Evolutionary conservation across 2,329 filamentous ascomycete species (phyloP).

Genomic region (Cercospora citrullina): DNA sequence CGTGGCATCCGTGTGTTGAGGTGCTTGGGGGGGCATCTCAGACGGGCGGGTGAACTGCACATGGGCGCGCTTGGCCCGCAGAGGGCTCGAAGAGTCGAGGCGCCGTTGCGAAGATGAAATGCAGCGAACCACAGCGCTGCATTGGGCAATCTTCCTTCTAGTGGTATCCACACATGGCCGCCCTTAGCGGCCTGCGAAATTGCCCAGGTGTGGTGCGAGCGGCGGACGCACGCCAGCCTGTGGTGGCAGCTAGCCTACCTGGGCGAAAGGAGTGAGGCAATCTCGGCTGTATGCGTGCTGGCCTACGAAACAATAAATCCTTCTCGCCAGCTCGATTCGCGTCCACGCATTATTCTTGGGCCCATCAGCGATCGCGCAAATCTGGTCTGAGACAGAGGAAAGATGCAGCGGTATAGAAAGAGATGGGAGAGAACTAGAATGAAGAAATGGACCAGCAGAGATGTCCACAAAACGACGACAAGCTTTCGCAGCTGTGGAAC

Average conservation of each 20-base stretch:
- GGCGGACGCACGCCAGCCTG: background rate
- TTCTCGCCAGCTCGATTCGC: constrained; percentile 4
- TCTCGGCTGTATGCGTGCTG: constrained; percentile 1
- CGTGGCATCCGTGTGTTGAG: background rate
- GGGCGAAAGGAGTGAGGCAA: constrained; percentile 3
- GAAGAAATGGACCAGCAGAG: background rate
- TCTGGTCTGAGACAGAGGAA: background rate
- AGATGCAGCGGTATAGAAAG: background rate
- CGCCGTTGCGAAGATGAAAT: background rate
- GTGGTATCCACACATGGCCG: constrained; percentile 10
- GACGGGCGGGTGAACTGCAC: constrained; percentile 3
- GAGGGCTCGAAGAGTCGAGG: background rate
- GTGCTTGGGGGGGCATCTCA: background rate
- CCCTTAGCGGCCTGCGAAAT: constrained; percentile 11
- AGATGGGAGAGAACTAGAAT: background rate
- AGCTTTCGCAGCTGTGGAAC: background rate
- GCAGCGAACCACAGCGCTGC: background rate
- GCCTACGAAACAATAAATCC: constrained; percentile 4
- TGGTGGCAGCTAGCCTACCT: background rate
- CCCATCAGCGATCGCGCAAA: background rate
- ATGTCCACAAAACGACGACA: background rate
- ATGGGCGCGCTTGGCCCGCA: background rate
- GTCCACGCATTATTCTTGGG: background rate
- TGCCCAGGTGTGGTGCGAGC: background rate
- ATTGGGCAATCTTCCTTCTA: background rate